Conservation (phyloP, 371 early-diverging fungal species). For the Saksenaea vasiformis region DNA sequence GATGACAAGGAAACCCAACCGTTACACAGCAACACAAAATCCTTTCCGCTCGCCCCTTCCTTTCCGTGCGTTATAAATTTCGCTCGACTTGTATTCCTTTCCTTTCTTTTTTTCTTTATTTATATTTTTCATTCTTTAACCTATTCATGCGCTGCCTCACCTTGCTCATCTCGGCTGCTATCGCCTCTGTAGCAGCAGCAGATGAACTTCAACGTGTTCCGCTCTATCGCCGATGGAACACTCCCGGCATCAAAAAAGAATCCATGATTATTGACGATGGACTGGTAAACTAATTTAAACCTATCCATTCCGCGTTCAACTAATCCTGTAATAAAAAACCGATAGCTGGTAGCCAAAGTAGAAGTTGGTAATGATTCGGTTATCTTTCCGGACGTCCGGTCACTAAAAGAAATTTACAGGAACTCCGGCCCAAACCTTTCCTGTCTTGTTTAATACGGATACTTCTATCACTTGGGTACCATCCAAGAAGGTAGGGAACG, state of each 20-base stretch:
- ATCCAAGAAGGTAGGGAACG: constrained; percentile 31
- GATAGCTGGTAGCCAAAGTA: constrained; percentile 24
- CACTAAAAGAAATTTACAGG: constrained; percentile 23
- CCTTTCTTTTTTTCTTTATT: constrained; percentile 14
- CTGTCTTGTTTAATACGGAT: constrained; percentile 44
- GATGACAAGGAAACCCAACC: not conserved
- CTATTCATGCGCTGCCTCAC: constrained; percentile 11
- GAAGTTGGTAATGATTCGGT: constrained; percentile 26
- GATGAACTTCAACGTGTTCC: constrained; percentile 17
- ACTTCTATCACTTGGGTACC: constrained; percentile 50
- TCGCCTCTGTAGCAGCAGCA: constrained; percentile 5
- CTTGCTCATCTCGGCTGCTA: constrained; percentile 15
- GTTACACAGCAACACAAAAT: not conserved
- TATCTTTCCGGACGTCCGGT: constrained; percentile 1
- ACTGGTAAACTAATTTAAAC: constrained; percentile 28
- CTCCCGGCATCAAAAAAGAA: constrained; percentile 27
- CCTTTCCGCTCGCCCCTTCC: not conserved
- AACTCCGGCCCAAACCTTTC: constrained; percentile 41
- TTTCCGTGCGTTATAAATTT: not conserved
- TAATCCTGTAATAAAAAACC: not conserved
- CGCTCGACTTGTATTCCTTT: constrained; percentile 2
- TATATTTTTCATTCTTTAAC: constrained; percentile 9
- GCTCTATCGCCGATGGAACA: constrained; percentile 13
- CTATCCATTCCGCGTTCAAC: not conserved
- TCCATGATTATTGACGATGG: constrained; percentile 39